Conservation (phyloP, 2,329 filamentous ascomycete species). For the Cadophora malorum region DNA sequence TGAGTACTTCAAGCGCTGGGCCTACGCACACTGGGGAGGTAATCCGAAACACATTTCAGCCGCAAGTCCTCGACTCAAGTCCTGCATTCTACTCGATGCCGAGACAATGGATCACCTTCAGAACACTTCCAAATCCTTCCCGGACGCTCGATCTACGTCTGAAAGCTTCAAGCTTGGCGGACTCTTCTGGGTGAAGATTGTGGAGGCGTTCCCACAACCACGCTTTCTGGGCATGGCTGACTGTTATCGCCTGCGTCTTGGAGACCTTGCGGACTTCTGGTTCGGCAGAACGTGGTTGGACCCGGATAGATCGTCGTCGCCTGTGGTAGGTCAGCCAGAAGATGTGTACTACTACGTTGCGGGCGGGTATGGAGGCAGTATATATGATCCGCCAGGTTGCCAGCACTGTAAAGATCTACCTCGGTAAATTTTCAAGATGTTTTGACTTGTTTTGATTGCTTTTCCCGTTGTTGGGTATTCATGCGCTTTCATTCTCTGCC, state of each 20-base stretch:
- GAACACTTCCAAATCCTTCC: background rate
- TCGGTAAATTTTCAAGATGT: too few relatives aligned
- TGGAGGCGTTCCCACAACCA: constrained; percentile 1
- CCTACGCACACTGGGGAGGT: background rate
- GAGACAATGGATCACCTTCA: constrained; percentile 7
- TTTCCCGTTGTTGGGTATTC: background rate
- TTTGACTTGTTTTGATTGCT: background rate
- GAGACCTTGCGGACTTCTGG: constrained; percentile 13
- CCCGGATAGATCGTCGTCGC: background rate
- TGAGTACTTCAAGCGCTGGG: background rate
- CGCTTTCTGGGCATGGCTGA: background rate
- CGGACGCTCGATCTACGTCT: background rate
- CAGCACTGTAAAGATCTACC: too few relatives aligned
- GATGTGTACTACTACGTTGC: constrained; percentile 1
- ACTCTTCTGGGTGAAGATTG: constrained; percentile 5
- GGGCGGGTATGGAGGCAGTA: too few relatives aligned
- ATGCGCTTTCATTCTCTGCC: constrained; percentile 2
- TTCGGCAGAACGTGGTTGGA: background rate
- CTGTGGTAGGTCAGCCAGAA: background rate
- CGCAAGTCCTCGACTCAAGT: constrained; percentile 8
- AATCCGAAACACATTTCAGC: background rate
- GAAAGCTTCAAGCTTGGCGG: background rate
- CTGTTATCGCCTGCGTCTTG: constrained; percentile 8
- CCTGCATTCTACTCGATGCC: constrained; percentile 5
- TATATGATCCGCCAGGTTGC: constrained; percentile 50